These are phyloP conservation scores for Datisca glomerata DNA, from an alignment of 306 rosid species.

Conservation along the genomic window DNA sequence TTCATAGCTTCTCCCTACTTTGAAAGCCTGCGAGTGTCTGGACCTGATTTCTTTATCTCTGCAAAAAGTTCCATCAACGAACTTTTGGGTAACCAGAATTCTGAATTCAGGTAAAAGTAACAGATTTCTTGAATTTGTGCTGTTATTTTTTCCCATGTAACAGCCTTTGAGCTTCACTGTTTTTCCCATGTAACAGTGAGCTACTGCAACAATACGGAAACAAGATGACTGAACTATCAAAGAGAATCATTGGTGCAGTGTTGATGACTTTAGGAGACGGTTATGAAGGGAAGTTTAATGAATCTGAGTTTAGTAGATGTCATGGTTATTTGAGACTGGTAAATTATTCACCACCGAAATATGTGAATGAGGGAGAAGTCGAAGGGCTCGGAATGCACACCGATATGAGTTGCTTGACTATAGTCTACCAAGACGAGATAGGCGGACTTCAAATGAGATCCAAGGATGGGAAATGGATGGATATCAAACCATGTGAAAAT, in stretches of 20 bases:
- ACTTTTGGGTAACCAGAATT: conserved; percentile 28
- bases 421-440: conserved; percentile 50
- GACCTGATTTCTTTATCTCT: conserved; percentile 49
- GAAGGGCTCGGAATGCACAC: conserved; percentile 73
- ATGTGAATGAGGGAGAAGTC: conserved; percentile 17
- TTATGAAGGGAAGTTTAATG: conserved; percentile 29
- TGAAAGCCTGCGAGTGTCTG: conserved; percentile 55
- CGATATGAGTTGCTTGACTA: conserved; percentile 65
- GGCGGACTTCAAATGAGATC: conserved; percentile 67
- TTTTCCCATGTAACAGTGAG: conserved; percentile 20
- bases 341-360: conserved; percentile 36
- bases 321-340: conserved; percentile 57
- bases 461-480: conserved; percentile 58
- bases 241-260: conserved; percentile 32
- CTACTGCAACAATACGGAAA: conserved; percentile 49
- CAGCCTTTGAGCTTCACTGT: background rate
- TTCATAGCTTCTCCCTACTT: conserved; percentile 67
- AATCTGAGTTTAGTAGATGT: conserved; percentile 45
- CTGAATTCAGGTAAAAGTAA: conserved; percentile 34
- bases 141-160: background rate
- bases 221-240: conserved; percentile 47
- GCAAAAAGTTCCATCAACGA: conserved; percentile 37
- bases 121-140: background rate
- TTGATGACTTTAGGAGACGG: conserved; percentile 47
- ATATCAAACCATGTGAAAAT: conserved; percentile 48